These are phyloP conservation scores for Botryosphaeria dothidea DNA, from an alignment of 2,329 filamentous ascomycete species.

Conservation along the genomic window DNA sequence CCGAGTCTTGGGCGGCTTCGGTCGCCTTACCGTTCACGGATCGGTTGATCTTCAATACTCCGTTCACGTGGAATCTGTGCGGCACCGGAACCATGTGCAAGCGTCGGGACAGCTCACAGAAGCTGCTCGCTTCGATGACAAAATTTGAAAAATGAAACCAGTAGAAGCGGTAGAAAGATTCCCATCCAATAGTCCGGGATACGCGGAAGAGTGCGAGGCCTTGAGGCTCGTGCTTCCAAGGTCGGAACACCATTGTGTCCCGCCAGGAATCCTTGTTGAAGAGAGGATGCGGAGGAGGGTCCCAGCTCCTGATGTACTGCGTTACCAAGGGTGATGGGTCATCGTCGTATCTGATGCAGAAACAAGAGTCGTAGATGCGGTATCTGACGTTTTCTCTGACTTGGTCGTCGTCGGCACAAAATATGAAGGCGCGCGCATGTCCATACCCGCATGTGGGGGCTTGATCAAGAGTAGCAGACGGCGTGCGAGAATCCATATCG, in stretches of 20 bases:
- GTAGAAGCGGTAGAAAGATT: neutral
- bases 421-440: too few species aligned
- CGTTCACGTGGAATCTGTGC: neutral
- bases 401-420: neutral
- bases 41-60: neutral
- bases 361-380: slow-evolving; percentile 1
- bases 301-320: neutral
- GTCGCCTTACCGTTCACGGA: neutral
- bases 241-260: neutral
- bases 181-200: neutral
- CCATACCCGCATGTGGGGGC: too few species aligned
- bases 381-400: slow-evolving; percentile 4
- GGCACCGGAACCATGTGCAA: neutral
- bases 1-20: too few species aligned
- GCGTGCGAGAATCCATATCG: neutral
- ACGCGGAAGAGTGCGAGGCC: neutral
- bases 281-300: neutral
- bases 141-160: slow-evolving; percentile 3
- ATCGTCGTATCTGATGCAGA: slow-evolving; percentile 1
- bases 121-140: neutral
- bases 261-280: neutral
- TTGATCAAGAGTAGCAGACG: neutral
- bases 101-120: neutral
- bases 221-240: neutral
- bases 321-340: neutral